These are phyloP conservation scores for Fusarium nygamai DNA, from an alignment of 2,329 filamentous ascomycete genomes.

Conservation along the genomic window DNA sequence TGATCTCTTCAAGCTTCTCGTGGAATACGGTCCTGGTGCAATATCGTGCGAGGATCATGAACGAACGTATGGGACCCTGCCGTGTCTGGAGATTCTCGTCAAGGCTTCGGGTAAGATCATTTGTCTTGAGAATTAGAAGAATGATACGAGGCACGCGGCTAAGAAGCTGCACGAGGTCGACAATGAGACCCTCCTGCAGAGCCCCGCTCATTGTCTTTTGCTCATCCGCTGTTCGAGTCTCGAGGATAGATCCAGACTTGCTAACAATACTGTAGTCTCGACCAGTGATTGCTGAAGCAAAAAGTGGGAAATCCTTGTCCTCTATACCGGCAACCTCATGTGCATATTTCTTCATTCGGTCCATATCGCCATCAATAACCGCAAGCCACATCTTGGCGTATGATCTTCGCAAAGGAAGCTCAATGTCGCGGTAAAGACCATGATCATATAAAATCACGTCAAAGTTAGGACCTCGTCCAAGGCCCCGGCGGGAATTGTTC, in stretches of 20 bases:
- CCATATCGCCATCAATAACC: constrained; percentile 88
- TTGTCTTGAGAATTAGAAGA: constrained; percentile 95
- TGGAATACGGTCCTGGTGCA: constrained; percentile 73
- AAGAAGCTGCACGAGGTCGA: constrained; percentile 87
- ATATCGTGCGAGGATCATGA: constrained; percentile 75
- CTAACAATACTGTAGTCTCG: constrained; percentile 85
- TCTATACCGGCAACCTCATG: constrained; percentile 88
- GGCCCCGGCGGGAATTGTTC: constrained; percentile 67
- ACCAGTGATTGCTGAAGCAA: constrained; percentile 95
- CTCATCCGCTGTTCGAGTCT: constrained; percentile 75
- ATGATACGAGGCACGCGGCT: constrained; percentile 92
- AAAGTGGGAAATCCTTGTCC: constrained; percentile 92
- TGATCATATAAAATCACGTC: constrained; percentile 98
- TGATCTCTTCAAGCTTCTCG: constrained; percentile 70
- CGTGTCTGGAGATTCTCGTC: constrained; percentile 89
- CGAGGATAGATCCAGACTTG: constrained; percentile 64
- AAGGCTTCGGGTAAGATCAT: constrained; percentile 91
- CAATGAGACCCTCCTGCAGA: constrained; percentile 87
- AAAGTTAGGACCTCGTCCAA: constrained; percentile 74
- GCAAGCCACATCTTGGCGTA: constrained; percentile 99
- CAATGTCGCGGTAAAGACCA: constrained; percentile 94
- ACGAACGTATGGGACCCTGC: constrained; percentile 71
- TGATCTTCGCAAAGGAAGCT: constrained; percentile 77
- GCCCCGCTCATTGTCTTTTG: constrained; percentile 87
- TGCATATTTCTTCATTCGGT: constrained; percentile 86